These are phyloP conservation scores for Paramecium primaurelia DNA, from an alignment of 73 alveolate genomes.

Conservation along the genomic window DNA sequence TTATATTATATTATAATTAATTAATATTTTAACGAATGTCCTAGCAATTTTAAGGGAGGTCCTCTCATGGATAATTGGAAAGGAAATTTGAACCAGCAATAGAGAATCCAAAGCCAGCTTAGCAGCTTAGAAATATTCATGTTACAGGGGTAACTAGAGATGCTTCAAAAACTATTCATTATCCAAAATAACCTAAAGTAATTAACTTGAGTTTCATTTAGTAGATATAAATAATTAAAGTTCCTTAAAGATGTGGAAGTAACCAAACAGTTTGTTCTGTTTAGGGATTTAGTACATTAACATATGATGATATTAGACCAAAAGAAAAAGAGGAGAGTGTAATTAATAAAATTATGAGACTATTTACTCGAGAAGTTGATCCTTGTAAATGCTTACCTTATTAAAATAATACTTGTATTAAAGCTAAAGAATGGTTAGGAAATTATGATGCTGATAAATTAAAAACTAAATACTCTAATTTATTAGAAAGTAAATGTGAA, in stretches of 20 bases:
- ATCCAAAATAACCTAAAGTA: background rate
- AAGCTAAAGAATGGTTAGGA: conserved; percentile 39
- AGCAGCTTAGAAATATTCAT: background rate
- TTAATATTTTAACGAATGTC: conserved; percentile 3
- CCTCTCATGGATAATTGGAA: conserved; percentile 5
- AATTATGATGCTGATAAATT: background rate
- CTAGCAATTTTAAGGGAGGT: background rate
- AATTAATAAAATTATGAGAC: conserved; percentile 6
- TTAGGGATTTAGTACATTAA: background rate
- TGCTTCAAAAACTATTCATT: conserved; percentile 4
- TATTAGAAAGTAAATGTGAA: background rate
- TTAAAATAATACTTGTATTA: background rate
- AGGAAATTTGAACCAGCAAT: conserved; percentile 12
- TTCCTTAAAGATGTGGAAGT: conserved; percentile 8
- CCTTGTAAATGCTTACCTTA: conserved; percentile 1
- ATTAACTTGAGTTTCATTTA: background rate
- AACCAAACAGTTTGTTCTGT: background rate
- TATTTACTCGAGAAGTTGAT: background rate
- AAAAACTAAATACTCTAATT: background rate
- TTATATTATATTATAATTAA: background rate
- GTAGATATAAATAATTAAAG: background rate
- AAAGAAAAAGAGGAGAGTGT: background rate
- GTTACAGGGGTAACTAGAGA: background rate
- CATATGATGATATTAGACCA: conserved; percentile 37
- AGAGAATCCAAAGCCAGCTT: background rate